These are phyloP conservation scores for Avena sativa DNA, from an alignment of 176 grass and related monocot genomes.

Conservation along the genomic window DNA sequence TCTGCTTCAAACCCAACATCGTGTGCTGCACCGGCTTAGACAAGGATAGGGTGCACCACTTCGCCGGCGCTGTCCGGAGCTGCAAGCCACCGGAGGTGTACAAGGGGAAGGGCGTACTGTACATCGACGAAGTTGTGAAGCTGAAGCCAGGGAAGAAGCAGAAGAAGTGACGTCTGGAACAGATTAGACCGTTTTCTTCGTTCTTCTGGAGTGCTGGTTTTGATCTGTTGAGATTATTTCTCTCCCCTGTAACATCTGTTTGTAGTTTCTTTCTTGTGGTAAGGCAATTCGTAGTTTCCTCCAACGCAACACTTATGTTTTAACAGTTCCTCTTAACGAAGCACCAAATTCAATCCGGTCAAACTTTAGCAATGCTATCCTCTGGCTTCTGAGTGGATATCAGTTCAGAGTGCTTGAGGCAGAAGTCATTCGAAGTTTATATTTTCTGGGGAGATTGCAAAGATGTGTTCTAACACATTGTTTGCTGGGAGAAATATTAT, in stretches of 20 bases:
- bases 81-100: conserved; percentile 87
- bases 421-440: background rate
- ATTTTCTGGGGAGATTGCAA: background rate
- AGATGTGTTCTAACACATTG: background rate
- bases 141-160: conserved; percentile 70
- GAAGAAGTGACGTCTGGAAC: conserved; percentile 49
- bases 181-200: background rate
- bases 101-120: conserved; percentile 74
- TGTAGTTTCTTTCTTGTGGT: background rate
- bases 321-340: background rate
- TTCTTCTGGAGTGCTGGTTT: conserved; percentile 6
- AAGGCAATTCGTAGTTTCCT: background rate
- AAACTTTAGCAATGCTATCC: background rate
- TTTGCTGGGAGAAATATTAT: background rate
- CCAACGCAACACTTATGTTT: background rate
- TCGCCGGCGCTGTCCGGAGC: conserved; percentile 62
- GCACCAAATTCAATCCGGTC: background rate
- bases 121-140: conserved; percentile 75
- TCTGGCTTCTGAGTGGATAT: background rate
- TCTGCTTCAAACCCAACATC: conserved; percentile 82
- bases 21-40: conserved; percentile 78
- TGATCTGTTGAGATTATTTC: background rate
- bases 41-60: conserved; percentile 73
- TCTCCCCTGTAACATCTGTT: background rate
- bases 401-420: background rate